Evolutionary conservation across 2,329 filamentous ascomycete genomes (phyloP), one percentile per base, ranked within the genome.

Genomic region (Camillea tinctor): DNA sequence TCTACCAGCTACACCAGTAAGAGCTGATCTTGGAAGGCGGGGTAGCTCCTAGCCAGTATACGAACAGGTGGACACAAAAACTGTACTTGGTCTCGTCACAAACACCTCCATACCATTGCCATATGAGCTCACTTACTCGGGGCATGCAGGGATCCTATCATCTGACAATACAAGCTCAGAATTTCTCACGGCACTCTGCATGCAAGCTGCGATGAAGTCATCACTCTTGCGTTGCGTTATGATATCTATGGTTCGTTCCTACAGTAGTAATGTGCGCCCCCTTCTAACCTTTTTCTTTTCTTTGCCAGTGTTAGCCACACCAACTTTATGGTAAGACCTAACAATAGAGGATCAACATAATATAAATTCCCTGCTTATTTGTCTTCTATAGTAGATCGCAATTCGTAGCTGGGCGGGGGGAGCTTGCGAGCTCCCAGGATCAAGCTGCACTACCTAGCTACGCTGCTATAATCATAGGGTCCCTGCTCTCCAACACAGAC

Each of bases 61-160:
- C 22, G 21, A 23, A 21, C 49, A 21, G 17, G 49, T 19, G 19
- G 49, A 19, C 49, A 50, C 19, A 21, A 50, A 21, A 21, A 19
- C 19, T 11, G 9, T 9, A 9, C 3, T 49, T n/a, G 4, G 9
- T 50, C 9, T 50, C 19, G 36, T 44, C 36, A n/a, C 36, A 44
- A 44, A 44, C 36, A 44, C 13, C 36, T 44, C 17, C 36, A n/a
- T 44, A 44, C 36, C 2, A 17, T n/a, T 44, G 36, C 36, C 17
- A 44, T 9, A 62, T 63, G 53, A 63, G 62, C 58, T 66, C 65
- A 65, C 63, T 62, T 64, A 50, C 61, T 67, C 64, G 62, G 63
- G 61, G 64, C 62, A 65, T 70, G 67, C 66, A 69, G 64, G 63
- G 64, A 61, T 64, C 54, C 60, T 57, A 62, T 69, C 67, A 69